A percentile compares a stretch with the other conserved stretches of the same genome.
Conservation (phyloP, 1,284 basidiomycete species). For the Agroathelia rolfsii region DNA sequence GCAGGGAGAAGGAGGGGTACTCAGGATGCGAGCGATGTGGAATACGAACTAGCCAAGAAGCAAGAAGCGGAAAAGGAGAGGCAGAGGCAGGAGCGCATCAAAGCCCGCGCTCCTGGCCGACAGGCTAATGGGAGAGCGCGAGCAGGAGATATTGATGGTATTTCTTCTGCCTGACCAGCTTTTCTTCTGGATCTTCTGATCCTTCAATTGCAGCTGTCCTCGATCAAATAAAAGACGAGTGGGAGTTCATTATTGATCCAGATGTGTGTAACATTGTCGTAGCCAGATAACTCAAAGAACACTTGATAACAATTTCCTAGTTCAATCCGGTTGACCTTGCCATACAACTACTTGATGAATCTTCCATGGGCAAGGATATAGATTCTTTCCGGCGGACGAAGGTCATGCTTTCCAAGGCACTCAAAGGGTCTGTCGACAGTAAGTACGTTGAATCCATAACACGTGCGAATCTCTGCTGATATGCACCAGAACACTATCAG, state of each 20-base stretch:
- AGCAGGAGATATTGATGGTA: constrained; percentile 71
- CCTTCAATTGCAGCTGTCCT: constrained; percentile 51
- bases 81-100: constrained; percentile 51
- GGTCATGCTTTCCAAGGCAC: constrained; percentile 61
- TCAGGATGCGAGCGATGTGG: constrained; percentile 41
- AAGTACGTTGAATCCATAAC: constrained; percentile 23
- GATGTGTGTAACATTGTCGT: constrained; percentile 46
- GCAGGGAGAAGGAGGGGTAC: constrained; percentile 50
- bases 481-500: constrained; percentile 68
- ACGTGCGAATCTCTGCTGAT: constrained; percentile 3
- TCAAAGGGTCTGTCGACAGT: constrained; percentile 83
- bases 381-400: constrained; percentile 70
- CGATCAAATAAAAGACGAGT: constrained; percentile 78
- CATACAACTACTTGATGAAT: constrained; percentile 72
- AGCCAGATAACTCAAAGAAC: background rate
- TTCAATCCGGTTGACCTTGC: constrained; percentile 91
- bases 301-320: constrained; percentile 26
- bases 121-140: constrained; percentile 41
- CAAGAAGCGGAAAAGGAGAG: constrained; percentile 51
- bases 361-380: constrained; percentile 60
- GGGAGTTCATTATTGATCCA: constrained; percentile 80
- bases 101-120: constrained; percentile 53
- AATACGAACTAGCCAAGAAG: constrained; percentile 43
- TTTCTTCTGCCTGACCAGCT: constrained; percentile 16
- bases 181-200: constrained; percentile 7